Conservation (phyloP, 805 yeast species). For the Kodamaea neixiangensis region DNA sequence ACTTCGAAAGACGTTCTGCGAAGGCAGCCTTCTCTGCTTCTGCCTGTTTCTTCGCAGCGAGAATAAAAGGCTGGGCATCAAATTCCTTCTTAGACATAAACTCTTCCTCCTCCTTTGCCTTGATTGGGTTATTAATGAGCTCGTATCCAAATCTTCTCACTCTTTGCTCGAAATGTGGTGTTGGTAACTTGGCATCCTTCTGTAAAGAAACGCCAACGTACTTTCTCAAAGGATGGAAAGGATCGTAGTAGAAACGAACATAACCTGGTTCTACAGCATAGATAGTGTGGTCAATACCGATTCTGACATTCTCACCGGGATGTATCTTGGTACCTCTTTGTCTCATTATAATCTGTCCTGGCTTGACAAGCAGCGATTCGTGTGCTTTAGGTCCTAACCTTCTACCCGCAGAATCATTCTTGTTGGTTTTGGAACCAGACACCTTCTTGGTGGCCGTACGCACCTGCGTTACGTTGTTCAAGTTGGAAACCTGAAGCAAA, state of each 20-base stretch:
- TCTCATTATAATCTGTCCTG: conserved; percentile 87
- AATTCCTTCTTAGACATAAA: conserved; percentile 69
- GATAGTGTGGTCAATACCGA: conserved; percentile 93
- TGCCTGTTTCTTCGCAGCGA: conserved; percentile 42
- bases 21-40: conserved; percentile 18
- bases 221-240: conserved; percentile 91
- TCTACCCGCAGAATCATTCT: conserved; percentile 93
- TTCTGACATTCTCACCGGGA: conserved; percentile 89
- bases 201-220: conserved; percentile 85
- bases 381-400: conserved; percentile 87
- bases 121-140: conserved; percentile 49
- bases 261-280: conserved; percentile 91
- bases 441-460: conserved; percentile 94
- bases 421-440: conserved; percentile 91
- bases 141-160: conserved; percentile 79
- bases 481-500: conserved; percentile 7
- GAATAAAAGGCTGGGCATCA: conserved; percentile 54
- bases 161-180: conserved; percentile 89
- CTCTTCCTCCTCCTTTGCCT: conserved; percentile 59
- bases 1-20: conserved; percentile 25
- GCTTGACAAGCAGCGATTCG: conserved; percentile 73
- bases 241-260: conserved; percentile 89
- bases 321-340: conserved; percentile 94
- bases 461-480: conserved; percentile 38
- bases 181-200: conserved; percentile 67